A percentile compares a stretch with the other conserved stretches of the same genome.
Evolutionary conservation across 2,329 filamentous ascomycete species (phyloP).

Genomic region (Ophiostoma quercus): DNA sequence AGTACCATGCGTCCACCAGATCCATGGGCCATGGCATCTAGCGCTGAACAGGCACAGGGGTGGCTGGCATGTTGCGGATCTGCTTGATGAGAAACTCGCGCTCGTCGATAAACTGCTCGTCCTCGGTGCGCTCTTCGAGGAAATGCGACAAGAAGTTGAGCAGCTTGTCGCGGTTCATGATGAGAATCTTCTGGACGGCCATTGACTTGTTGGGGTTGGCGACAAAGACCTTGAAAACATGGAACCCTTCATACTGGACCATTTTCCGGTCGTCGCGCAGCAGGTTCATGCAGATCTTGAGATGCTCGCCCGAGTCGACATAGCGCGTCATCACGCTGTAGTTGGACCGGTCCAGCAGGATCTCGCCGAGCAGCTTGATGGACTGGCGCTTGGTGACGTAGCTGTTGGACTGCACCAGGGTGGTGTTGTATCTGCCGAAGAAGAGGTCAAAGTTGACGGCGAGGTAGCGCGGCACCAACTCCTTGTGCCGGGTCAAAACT

Average conservation of each 20-base stretch:
- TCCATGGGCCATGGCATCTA: slow-evolving; percentile 22
- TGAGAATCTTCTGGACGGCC: slow-evolving; percentile 87
- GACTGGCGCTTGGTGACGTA: slow-evolving; percentile 98
- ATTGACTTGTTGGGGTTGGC: slow-evolving; percentile 98
- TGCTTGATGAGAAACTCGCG: slow-evolving; percentile 95
- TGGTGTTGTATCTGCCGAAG: slow-evolving; percentile 83
- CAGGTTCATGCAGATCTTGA: slow-evolving; percentile 98
- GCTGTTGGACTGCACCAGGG: slow-evolving; percentile 83
- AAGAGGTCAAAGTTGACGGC: slow-evolving; percentile 88
- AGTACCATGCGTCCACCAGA: slow-evolving; percentile 9
- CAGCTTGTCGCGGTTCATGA: slow-evolving; percentile 92
- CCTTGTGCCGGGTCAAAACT: slow-evolving; percentile 89
- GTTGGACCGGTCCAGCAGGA: slow-evolving; percentile 88
- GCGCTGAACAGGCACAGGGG: slow-evolving; percentile 47
- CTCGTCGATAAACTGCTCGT: slow-evolving; percentile 98
- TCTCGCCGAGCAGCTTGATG: slow-evolving; percentile 93
- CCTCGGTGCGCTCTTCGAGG: slow-evolving; percentile 88
- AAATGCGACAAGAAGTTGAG: slow-evolving; percentile 86
- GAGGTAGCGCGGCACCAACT: slow-evolving; percentile 81
- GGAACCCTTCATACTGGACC: slow-evolving; percentile 99
- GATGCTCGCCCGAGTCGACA: slow-evolving; percentile 87
- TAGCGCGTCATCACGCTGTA: slow-evolving; percentile 98
- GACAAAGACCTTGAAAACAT: slow-evolving; percentile 99
- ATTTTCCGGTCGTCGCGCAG: slow-evolving; percentile 93
- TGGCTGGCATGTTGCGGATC: slow-evolving; percentile 65